Evolutionary conservation across 257 asterid species (phyloP).

Genomic region (Echites panduratus): DNA sequence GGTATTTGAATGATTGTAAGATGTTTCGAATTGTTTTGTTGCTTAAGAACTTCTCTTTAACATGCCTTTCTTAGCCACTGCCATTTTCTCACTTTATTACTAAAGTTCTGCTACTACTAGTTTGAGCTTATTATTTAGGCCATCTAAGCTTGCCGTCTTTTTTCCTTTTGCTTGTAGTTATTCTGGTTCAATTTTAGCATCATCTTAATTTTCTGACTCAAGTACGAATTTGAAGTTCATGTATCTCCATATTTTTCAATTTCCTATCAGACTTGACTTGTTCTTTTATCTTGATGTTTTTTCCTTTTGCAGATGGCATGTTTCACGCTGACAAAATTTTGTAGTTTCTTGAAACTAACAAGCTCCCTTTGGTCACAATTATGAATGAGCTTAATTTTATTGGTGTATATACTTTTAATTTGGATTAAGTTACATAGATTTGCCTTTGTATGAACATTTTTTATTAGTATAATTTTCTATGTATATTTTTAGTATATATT

Average conservation of each 20-base stretch:
- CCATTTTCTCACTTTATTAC: not conserved
- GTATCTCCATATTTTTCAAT: not conserved
- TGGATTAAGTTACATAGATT: no score
- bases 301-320: conserved; percentile 51
- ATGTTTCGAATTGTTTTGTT: not conserved
- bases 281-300: not conserved
- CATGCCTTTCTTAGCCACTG: conserved; percentile 1
- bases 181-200: no score
- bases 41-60: no score
- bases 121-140: no score
- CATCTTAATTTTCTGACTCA: no score
- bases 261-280: not conserved
- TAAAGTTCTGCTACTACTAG: not conserved
- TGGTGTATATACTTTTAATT: no score
- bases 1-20: conserved; percentile 41
- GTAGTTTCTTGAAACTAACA: no score
- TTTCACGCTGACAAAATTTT: conserved; percentile 43
- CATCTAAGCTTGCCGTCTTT: no score
- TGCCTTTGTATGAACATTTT: no score
- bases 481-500: no score
- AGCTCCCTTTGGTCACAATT: conserved; percentile 66
- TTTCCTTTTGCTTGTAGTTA: no score
- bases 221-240: not conserved
- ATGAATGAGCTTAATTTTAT: conserved; percentile 82
- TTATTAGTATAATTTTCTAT: no score